Evolutionary conservation across 805 yeast genomes (phyloP).

Genomic region (Nematodospora valgi): DNA sequence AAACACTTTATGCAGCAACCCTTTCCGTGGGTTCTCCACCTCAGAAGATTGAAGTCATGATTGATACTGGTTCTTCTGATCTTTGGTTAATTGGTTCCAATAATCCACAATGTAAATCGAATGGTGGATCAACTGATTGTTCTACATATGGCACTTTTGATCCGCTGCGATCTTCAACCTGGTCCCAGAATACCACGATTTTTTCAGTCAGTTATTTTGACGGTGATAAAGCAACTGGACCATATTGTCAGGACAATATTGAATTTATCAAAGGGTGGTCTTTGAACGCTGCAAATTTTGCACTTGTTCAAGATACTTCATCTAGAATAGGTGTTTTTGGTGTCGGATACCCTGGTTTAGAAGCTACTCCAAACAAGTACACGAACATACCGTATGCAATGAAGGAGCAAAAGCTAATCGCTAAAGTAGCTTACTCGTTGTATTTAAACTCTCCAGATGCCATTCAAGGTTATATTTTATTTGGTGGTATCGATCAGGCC

Average conservation of each 20-base stretch:
- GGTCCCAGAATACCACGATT: conserved; percentile 9
- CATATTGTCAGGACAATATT: conserved; percentile 35
- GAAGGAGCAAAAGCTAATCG: conserved; percentile 27
- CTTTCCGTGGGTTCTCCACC: conserved; percentile 19
- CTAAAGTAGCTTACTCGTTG: conserved; percentile 31
- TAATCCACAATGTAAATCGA: conserved; percentile 8
- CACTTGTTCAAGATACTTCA: conserved; percentile 13
- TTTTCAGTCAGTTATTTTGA: conserved; percentile 39
- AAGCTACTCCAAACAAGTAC: conserved; percentile 16
- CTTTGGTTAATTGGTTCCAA: conserved; percentile 18
- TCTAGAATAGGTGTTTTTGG: conserved; percentile 22
- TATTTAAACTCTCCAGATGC: conserved; percentile 18
- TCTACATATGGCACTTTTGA: conserved; percentile 36
- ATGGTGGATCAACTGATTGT: conserved; percentile 20
- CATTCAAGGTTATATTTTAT: conserved; percentile 20
- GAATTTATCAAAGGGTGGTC: conserved; percentile 9
- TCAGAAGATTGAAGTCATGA: conserved; percentile 18
- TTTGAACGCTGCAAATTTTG: conserved; percentile 11
- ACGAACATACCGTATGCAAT: conserved; percentile 31
- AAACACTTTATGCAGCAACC: conserved; percentile 14
- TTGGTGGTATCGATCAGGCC: conserved; percentile 28
- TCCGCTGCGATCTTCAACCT: conserved; percentile 27
- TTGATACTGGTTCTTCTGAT: conserved; percentile 19
- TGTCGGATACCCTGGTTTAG: conserved; percentile 17
- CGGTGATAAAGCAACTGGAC: conserved; percentile 46